phyloP scores from a whole-genome alignment of 2,329 filamentous ascomycete species.

The Fusarium tuaranense region DNA sequence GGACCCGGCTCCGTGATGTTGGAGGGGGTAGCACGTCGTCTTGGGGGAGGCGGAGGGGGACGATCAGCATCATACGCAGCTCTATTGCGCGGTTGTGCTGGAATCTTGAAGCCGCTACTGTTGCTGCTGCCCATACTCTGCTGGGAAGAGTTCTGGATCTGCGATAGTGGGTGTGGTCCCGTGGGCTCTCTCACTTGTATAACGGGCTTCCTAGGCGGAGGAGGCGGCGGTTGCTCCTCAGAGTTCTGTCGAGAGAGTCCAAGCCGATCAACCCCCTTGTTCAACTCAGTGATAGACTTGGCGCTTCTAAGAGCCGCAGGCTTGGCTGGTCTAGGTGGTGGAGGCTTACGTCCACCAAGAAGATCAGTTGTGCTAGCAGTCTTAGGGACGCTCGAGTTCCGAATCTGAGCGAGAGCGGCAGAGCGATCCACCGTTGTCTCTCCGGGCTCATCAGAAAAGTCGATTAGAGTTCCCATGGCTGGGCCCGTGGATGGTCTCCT shows the following conservation, averaged over 20 bases:
- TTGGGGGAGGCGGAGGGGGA: constrained; percentile 61
- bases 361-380: constrained; percentile 47
- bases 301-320: constrained; percentile 65
- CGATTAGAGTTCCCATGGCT: constrained; percentile 70
- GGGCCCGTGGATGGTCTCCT: constrained; percentile 49
- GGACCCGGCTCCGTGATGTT: constrained; percentile 37
- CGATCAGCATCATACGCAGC: constrained; percentile 27
- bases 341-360: constrained; percentile 48
- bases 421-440: constrained; percentile 51
- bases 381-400: constrained; percentile 34
- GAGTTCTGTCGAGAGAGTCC: constrained; percentile 32
- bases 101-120: constrained; percentile 19
- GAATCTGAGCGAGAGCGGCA: constrained; percentile 46
- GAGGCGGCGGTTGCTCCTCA: constrained; percentile 46
- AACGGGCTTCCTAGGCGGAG: constrained; percentile 51
- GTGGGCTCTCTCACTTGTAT: constrained; percentile 33
- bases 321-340: constrained; percentile 69
- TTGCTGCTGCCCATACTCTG: constrained; percentile 44
- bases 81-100: constrained; percentile 29
- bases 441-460: constrained; percentile 67
- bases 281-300: constrained; percentile 48
- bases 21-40: constrained; percentile 57
- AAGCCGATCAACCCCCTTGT: constrained; percentile 28
- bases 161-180: constrained; percentile 53
- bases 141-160: constrained; percentile 55